phyloP scores from a whole-genome alignment of 768 basidiomycete species.

The Dictyophora rubrovolvata region DNA sequence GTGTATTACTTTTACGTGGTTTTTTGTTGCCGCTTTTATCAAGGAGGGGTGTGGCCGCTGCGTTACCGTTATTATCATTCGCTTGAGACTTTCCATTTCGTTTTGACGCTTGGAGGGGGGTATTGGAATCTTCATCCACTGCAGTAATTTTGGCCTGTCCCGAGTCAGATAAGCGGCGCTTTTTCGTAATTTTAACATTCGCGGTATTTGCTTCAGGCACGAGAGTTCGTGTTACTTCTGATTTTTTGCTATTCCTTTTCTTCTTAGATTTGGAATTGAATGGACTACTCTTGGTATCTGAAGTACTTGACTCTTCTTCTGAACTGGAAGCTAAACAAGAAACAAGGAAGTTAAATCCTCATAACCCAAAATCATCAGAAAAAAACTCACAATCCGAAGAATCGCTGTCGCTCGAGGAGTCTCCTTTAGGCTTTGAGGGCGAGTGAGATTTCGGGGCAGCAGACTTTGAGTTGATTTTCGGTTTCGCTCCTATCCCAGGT shows the following conservation, averaged over 20 bases:
- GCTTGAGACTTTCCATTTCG: constrained; percentile 1
- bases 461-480: background rate
- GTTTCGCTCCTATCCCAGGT: background rate
- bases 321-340: background rate
- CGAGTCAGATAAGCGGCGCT: constrained; percentile 34
- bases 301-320: background rate
- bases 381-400: constrained; percentile 21
- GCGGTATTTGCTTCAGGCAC: constrained; percentile 11
- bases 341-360: background rate
- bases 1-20: constrained; percentile 37
- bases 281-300: background rate
- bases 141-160: constrained; percentile 35
- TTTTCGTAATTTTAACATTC: constrained; percentile 38
- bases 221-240: constrained; percentile 7
- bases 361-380: background rate
- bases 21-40: constrained; percentile 23
- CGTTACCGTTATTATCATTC: background rate
- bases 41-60: constrained; percentile 4
- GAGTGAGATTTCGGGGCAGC: background rate
- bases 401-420: constrained; percentile 9
- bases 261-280: background rate
- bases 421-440: background rate
- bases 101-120: background rate
- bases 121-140: constrained; percentile 18
- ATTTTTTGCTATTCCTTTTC: background rate